Evolutionary conservation across 768 basidiomycete genomes (phyloP).

Genomic region (Phanerochaete sordida): DNA sequence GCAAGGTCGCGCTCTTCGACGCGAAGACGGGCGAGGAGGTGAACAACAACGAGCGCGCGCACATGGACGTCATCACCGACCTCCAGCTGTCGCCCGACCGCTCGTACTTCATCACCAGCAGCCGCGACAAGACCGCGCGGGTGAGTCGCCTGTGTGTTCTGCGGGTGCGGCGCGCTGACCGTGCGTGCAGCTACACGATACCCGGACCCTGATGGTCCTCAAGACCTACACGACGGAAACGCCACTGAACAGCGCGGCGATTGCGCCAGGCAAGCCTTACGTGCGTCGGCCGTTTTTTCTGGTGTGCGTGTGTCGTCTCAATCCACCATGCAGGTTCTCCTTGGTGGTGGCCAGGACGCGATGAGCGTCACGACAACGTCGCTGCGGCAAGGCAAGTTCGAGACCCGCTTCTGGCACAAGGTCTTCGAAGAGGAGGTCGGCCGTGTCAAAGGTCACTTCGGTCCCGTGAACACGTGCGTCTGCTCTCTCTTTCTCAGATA

Average conservation of each 20-base stretch:
- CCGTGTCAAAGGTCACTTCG: conserved; percentile 96
- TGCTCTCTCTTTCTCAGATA: background rate
- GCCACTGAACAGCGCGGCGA: conserved; percentile 89
- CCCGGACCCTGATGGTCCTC: conserved; percentile 82
- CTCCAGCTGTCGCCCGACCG: conserved; percentile 87
- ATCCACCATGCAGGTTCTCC: conserved; percentile 74
- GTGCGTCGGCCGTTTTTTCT: conserved; percentile 51
- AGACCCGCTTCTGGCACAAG: conserved; percentile 97
- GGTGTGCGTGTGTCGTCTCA: too few relatives aligned
- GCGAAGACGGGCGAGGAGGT: conserved; percentile 84
- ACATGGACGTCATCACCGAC: conserved; percentile 86
- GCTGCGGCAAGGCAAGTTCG: conserved; percentile 92
- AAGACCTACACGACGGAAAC: conserved; percentile 95
- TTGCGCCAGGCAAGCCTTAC: conserved; percentile 82
- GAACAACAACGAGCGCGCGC: conserved; percentile 80
- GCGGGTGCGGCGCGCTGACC: background rate
- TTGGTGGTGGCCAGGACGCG: conserved; percentile 97
- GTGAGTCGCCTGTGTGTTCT: conserved; percentile 44
- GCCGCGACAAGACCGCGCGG: conserved; percentile 95
- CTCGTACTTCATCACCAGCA: conserved; percentile 93
- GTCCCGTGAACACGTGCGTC: conserved; percentile 91
- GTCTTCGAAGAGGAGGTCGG: conserved; percentile 96
- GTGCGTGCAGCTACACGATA: conserved; percentile 70
- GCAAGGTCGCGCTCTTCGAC: conserved; percentile 91
- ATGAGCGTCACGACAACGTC: conserved; percentile 97